Conservation (phyloP, 2,329 filamentous ascomycete genomes). For the Alternaria gaisen region DNA sequence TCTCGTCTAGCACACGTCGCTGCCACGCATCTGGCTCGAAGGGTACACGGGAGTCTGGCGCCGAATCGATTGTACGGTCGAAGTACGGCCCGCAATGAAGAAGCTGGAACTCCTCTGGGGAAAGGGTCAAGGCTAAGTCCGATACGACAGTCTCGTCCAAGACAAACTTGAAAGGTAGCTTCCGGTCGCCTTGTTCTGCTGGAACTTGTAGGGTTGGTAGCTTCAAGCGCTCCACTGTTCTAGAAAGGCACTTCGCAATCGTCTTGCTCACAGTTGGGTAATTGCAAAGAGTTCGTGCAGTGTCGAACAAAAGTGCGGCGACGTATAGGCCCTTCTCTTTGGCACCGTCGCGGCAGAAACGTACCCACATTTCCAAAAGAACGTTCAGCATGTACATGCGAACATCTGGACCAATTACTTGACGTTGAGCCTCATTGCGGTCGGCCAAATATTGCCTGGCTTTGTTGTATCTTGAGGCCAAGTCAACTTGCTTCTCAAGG, state of each 20-base stretch:
- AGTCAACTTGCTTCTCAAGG: slow-evolving; percentile 57
- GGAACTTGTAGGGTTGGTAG: slow-evolving; percentile 50
- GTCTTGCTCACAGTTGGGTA: slow-evolving; percentile 41
- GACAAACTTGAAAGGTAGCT: slow-evolving; percentile 56
- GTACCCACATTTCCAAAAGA: slow-evolving; percentile 60
- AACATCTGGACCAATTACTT: slow-evolving; percentile 56
- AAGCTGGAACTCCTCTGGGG: slow-evolving; percentile 70
- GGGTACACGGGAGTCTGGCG: slow-evolving; percentile 71
- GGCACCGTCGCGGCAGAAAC: slow-evolving; percentile 37
- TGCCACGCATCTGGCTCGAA: slow-evolving; percentile 84
- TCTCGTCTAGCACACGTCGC: slow-evolving; percentile 73
- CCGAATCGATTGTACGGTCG: slow-evolving; percentile 76
- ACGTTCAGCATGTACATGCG: slow-evolving; percentile 61
- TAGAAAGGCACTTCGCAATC: slow-evolving; percentile 42
- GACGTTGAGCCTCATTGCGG: slow-evolving; percentile 52
- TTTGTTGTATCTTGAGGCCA: slow-evolving; percentile 59
- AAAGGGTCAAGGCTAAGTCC: slow-evolving; percentile 48
- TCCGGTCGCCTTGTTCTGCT: slow-evolving; percentile 45
- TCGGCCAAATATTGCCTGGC: slow-evolving; percentile 59
- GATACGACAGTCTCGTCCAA: slow-evolving; percentile 31
- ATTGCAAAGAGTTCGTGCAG: slow-evolving; percentile 39
- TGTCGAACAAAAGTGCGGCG: slow-evolving; percentile 47
- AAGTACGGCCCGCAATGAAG: slow-evolving; percentile 75
- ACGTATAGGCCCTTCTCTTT: slow-evolving; percentile 44
- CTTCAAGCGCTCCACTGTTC: slow-evolving; percentile 50